Conservation (phyloP, 345 rosid species). For the Gossypium arboreum region DNA sequence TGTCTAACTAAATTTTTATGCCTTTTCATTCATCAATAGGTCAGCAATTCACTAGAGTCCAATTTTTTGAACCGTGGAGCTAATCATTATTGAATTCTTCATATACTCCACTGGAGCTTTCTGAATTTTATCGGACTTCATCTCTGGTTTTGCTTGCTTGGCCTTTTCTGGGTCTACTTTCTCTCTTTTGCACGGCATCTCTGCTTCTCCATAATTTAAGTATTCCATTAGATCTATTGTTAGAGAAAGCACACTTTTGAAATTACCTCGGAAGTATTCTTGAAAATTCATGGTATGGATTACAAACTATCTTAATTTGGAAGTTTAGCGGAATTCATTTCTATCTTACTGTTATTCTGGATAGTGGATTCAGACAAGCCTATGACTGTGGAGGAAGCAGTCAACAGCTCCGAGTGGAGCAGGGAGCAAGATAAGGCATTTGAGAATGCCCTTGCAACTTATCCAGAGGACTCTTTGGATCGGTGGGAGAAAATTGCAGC, state of each 20-base stretch:
- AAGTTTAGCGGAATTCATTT: conserved; percentile 19
- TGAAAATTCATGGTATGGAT: conserved; percentile 19
- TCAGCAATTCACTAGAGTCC: conserved; percentile 54
- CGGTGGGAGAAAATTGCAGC: conserved; percentile 65
- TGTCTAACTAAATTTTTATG: conserved; percentile 40
- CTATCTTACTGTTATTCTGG: conserved; percentile 16
- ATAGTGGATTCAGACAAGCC: conserved; percentile 20
- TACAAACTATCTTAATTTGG: conserved; percentile 22
- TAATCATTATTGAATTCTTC: conserved; percentile 46
- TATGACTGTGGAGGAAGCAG: conserved; percentile 67
- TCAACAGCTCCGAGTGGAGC: conserved; percentile 60
- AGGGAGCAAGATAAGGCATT: conserved; percentile 88
- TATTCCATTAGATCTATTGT: conserved; percentile 21
- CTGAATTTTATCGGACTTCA: conserved; percentile 38
- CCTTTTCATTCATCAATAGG: conserved; percentile 41
- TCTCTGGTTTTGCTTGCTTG: conserved; percentile 35
- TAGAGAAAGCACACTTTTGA: conserved; percentile 18
- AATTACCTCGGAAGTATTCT: conserved; percentile 17
- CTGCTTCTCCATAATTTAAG: conserved; percentile 22
- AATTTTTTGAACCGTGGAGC: conserved; percentile 41
- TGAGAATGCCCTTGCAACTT: conserved; percentile 75
- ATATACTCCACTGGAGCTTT: conserved; percentile 29
- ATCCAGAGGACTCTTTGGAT: conserved; percentile 63
- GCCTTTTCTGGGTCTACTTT: conserved; percentile 28
- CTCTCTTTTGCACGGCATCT: conserved; percentile 21